phyloP scores from a whole-genome alignment of 768 basidiomycete species.

The Leccinum imitatum region DNA sequence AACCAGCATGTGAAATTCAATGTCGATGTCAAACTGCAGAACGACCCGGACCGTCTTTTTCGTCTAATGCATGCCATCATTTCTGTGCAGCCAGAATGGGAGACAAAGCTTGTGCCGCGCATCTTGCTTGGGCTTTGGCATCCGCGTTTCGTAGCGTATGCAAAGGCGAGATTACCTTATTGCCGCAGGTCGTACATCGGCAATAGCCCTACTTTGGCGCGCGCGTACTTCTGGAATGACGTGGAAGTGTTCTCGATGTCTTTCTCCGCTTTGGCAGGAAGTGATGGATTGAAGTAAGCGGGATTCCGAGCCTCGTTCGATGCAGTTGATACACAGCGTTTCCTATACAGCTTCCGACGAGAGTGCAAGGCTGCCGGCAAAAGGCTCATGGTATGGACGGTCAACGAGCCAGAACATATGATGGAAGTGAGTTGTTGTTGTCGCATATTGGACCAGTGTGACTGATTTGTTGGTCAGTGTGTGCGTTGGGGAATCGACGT shows the following conservation, averaged over 20 bases:
- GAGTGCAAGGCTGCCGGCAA: constrained; percentile 82
- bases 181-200: constrained; percentile 87
- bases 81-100: constrained; percentile 64
- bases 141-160: constrained; percentile 80
- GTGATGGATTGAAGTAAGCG: constrained; percentile 69
- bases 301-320: neutral
- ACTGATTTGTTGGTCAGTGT: constrained; percentile 38
- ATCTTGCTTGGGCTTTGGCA: constrained; percentile 88
- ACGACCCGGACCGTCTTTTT: constrained; percentile 87
- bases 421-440: constrained; percentile 62
- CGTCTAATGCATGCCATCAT: constrained; percentile 71
- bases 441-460: neutral
- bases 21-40: constrained; percentile 93
- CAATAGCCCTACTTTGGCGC: constrained; percentile 63
- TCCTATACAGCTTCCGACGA: constrained; percentile 60
- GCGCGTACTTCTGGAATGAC: constrained; percentile 86
- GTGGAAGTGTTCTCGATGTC: constrained; percentile 86
- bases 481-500: constrained; percentile 78
- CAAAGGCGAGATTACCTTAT: constrained; percentile 75
- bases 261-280: constrained; percentile 68
- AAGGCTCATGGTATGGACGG: constrained; percentile 93
- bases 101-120: constrained; percentile 73
- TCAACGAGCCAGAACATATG: constrained; percentile 87
- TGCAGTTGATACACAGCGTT: constrained; percentile 4
- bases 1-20: constrained; percentile 77